Conservation (phyloP, 305 asterid genomes). For the Fraxinus xanthoxyloides region DNA sequence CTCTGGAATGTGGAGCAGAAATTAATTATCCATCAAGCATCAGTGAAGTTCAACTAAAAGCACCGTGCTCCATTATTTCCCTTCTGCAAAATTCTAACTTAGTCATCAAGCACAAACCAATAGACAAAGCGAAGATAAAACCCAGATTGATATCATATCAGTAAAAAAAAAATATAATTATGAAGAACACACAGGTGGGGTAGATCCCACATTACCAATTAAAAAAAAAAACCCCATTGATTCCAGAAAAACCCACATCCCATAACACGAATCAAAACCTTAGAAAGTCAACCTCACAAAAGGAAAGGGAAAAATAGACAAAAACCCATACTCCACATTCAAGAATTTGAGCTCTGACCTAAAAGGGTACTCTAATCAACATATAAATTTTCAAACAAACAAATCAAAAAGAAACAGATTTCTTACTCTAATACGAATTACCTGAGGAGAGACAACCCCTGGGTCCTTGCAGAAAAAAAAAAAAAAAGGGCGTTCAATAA, state of each 20-base stretch:
- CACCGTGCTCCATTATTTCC: neutral
- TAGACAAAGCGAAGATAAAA: neutral
- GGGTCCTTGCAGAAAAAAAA: slow-evolving; percentile 18
- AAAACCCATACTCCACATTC: neutral
- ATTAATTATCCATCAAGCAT: neutral
- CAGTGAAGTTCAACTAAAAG: neutral
- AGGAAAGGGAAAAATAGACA: neutral
- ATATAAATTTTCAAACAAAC: neutral
- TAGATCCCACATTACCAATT: neutral
- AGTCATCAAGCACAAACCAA: neutral
- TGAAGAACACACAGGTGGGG: neutral
- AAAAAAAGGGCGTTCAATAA: neutral
- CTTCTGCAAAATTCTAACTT: neutral
- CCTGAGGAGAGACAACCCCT: slow-evolving; percentile 11
- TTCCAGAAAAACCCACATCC: neutral
- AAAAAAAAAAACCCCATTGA: neutral
- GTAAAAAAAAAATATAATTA: neutral
- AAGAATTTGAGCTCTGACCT: neutral
- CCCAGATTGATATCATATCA: neutral
- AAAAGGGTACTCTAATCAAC: neutral
- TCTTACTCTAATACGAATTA: neutral
- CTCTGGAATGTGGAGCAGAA: neutral
- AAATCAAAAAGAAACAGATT: neutral
- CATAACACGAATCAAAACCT: neutral
- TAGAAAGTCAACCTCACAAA: neutral